Evolutionary conservation across 2,329 filamentous ascomycete species (phyloP), one percentile per base, ranked within the genome.

Genomic region (Colletotrichum shisoi): DNA sequence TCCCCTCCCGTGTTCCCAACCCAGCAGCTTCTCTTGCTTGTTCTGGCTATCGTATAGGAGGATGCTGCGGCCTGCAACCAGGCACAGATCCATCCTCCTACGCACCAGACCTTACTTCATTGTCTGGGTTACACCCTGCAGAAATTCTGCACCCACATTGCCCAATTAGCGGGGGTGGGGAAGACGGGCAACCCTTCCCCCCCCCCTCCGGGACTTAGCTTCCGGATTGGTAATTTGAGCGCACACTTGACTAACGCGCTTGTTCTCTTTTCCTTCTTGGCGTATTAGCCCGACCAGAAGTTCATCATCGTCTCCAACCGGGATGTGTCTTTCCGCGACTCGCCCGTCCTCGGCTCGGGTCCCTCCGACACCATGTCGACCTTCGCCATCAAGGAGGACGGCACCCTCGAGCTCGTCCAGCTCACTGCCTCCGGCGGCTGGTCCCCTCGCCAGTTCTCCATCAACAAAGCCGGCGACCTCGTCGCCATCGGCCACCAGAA

Each of bases 341-440:
- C 67, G 4, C 67, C 67, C 45, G 60, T 69, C 51, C 54, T 69
- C 44, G 69, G 65, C 58, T 65, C 63, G 7, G 70, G 67, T 4
- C 67, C 67, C 44, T 69, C 67, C n/a, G 67, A 69, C 40, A 69
- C 67, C 24, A 31, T 69, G 45, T 69, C 67, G 37, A 69, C 67
- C 21, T 69, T 69, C 19, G 65, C 60, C 63, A 68, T 68, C 60
- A 68, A 68, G 31, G 67, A 69, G 17, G 64, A 69, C 51, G 67
- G 67, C n/a, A 64, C 63, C 3, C 60, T 69, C 27, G 64, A 68
- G 59, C 60, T 69, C 27, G 67, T 69, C 11, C 67, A 69, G 64
- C 64, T 69, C 1, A 64, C 67, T 13, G 64, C 67, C 37, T 69
- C 67, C 19, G 67, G 67, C 48, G 67, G 67, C 39, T 69, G 67